phyloP scores from a whole-genome alignment of 805 yeast genomes.

The Lipomyces sp. region DNA sequence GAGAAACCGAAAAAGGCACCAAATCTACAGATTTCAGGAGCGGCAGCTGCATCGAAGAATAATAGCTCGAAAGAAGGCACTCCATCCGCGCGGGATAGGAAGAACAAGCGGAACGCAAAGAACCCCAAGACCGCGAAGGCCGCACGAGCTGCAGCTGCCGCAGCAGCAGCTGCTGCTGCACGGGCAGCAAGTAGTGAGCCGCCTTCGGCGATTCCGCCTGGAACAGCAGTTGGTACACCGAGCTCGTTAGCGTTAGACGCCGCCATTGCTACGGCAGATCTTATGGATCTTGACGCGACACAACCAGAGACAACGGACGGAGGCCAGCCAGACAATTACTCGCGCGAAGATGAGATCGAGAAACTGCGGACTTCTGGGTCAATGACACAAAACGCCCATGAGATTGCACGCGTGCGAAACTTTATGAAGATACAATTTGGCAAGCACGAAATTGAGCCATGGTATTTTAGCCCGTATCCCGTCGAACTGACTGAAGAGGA shows the following conservation, averaged over 20 bases:
- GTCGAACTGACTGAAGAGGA: conserved; percentile 91
- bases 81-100: conserved; percentile 19
- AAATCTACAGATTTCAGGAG: too few species aligned
- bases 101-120: conserved; percentile 31
- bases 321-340: conserved; percentile 57
- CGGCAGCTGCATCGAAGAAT: conserved; percentile 31
- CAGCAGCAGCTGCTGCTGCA: conserved; percentile 11
- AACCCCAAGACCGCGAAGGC: conserved; percentile 35
- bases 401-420: conserved; percentile 87
- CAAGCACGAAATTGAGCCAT: conserved; percentile 89
- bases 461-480: conserved; percentile 99
- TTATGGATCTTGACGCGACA: conserved; percentile 78
- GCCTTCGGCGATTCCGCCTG: neutral
- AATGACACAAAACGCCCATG: conserved; percentile 86
- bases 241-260: neutral
- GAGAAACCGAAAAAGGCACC: conserved; percentile 48
- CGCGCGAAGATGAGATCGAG: conserved; percentile 88
- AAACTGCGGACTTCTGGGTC: conserved; percentile 93
- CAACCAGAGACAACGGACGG: conserved; percentile 68
- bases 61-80: conserved; percentile 14
- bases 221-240: conserved; percentile 12
- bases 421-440: conserved; percentile 78
- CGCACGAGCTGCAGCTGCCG: conserved; percentile 10
- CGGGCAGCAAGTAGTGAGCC: conserved; percentile 11
- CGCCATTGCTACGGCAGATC: conserved; percentile 42